Conservation (phyloP, 495 filamentous ascomycete species). For the Aspergillus bertholletiae region DNA sequence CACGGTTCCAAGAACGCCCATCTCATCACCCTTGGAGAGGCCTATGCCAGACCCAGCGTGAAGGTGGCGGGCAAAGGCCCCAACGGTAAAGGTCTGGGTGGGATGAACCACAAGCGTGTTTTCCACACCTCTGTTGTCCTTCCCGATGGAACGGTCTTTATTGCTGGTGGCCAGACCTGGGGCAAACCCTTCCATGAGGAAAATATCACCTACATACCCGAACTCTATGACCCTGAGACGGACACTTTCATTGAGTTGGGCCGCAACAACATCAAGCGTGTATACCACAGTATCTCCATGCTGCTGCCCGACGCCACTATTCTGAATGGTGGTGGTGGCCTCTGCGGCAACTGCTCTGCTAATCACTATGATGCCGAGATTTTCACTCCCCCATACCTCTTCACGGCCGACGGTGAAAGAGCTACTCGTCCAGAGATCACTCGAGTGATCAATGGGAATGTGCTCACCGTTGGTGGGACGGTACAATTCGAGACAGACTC, state of each 20-base stretch:
- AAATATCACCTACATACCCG: conserved; percentile 38
- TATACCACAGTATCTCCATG: conserved; percentile 55
- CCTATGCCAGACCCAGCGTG: conserved; percentile 13
- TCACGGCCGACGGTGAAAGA: conserved; percentile 34
- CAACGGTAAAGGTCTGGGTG: conserved; percentile 25
- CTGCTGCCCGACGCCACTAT: conserved; percentile 56
- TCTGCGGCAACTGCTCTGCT: conserved; percentile 47
- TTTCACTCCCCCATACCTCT: conserved; percentile 54
- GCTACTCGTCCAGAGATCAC: conserved; percentile 38
- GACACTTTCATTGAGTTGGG: conserved; percentile 34
- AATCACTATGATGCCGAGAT: conserved; percentile 60
- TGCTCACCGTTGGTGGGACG: conserved; percentile 24
- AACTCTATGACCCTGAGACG: conserved; percentile 48
- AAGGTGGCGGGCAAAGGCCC: conserved; percentile 1
- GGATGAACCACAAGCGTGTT: conserved; percentile 45
- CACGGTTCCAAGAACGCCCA: conserved; percentile 40
- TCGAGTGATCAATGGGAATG: conserved; percentile 8
- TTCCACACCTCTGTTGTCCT: conserved; percentile 55
- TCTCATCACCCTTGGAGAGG: conserved; percentile 43
- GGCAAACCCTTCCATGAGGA: conserved; percentile 48
- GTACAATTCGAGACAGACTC: conserved; percentile 16
- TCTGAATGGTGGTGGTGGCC: conserved; percentile 52
- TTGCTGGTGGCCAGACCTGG: conserved; percentile 50
- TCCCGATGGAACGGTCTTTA: conserved; percentile 54
- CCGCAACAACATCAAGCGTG: conserved; percentile 42